Evolutionary conservation across 345 rosid species (phyloP), one percentile per base, ranked within the genome.

Genomic region (Gossypioides kirkii): DNA sequence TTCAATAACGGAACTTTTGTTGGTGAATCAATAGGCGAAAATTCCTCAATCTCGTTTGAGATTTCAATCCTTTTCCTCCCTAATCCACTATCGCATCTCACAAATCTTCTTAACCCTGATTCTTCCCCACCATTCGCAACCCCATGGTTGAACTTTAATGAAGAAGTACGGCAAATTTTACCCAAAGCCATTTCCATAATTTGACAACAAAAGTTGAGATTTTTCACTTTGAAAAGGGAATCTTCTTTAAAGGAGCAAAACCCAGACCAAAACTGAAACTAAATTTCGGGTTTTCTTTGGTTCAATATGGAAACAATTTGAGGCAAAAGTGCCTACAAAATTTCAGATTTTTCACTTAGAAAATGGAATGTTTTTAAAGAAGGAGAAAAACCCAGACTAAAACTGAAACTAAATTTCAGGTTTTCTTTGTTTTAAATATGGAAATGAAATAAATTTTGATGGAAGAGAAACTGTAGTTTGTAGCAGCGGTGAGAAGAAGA

Each of bases 61-160:
- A 89, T 76, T 73, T 78, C 55, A 78, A 94, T 75, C 87, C 97
- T 83, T 73, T 91, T 94, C 82, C 94, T 90, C 43, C 97, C 90
- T 13, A 90, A 77, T 0, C 88, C 89, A 22, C 88, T 73, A 2
- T 86, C 80, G 75, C 72, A 79, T 61, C 71, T 86, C 60, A 86
- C 90, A 20, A 77, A 73, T 73, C 86, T 88, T 73, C 86, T 88
- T 9, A 87, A 26, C 11, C 56, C 36, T 1, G 12, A 36, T 8
- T 65, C 85, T 4, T 74, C 84, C 41, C 68, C 85, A 6, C 14
- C 68, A 7, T 61, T 50, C 70, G 53, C 68, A 46, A 0, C n/a
- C 8, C 61, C 77, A 23, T 69, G 54, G 75, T 41, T 82, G 76
- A 60, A 32, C 71, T 41, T 82, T 88, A 79, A 42, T 47, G 71